Evolutionary conservation across 345 rosid genomes (phyloP), one percentile per base, ranked within the genome.

Genomic region (Cardamine resedifolia): DNA sequence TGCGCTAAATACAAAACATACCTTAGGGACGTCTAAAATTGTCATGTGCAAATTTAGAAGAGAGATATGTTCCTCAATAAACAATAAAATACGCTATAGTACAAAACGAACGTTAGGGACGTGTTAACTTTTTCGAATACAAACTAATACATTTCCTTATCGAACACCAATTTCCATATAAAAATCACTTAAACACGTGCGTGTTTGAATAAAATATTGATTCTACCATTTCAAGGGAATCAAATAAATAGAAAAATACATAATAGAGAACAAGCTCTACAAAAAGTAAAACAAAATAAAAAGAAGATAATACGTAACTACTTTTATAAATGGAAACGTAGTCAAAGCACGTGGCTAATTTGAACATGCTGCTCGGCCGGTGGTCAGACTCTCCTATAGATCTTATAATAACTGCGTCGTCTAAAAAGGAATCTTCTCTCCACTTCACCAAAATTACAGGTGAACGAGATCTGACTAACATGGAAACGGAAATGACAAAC

Each of bases 281-380:
- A n/a, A 58, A 57, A 31, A 43, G 0, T 11, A 11, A 38, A 38
- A 38, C 4, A 15, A 15, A 14, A 41, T 0, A 14, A 4, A 5
- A 15, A 15, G 1, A 41, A 41, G 7, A 43, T 15, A 43, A 43
- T 6, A 12, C 44, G 7, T 39, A 39, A 14, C 16, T 38, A 38
- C 43, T n/a, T 26, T 26, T 38, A 15, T 4, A 18, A 47, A 28
- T 6, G 1, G 5, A 59, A 14, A 12, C 0, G 1, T 10, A 52
- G 44, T 56, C 44, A 30, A 44, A 57, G 24, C 64, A 69, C 73
- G 65, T 69, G 73, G 20, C 10, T 57, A 44, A 19, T 28, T 65
- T 18, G 21, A 39, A 14, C 36, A 34, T 21, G 38, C 59, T 14
- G 8, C n/a, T 9, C 55, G 65, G 73, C 33, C 73, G 56, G 73